Conservation (phyloP, 345 rosid genomes). For the Eucalyptus urophylla region DNA sequence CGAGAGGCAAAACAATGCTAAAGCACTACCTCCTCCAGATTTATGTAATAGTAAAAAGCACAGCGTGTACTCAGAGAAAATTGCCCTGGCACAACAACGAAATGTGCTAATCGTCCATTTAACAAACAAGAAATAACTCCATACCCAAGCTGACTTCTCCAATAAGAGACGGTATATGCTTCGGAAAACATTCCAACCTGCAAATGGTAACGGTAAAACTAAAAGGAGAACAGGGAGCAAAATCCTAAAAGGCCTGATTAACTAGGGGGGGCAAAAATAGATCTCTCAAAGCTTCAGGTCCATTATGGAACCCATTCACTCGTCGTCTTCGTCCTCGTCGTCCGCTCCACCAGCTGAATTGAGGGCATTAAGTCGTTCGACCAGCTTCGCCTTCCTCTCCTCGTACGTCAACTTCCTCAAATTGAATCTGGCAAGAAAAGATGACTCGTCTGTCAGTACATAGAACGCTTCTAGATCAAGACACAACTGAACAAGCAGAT, state of each 20-base stretch:
- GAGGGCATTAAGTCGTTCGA: slow-evolving; percentile 53
- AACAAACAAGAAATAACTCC: neutral
- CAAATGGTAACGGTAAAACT: neutral
- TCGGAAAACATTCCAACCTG: neutral
- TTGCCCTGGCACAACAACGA: neutral
- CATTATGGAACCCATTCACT: slow-evolving; percentile 1
- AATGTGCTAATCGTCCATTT: neutral
- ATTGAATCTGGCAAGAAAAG: slow-evolving; percentile 38
- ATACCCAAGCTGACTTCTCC: neutral
- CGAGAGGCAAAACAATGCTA: neutral
- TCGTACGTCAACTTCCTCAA: slow-evolving; percentile 77
- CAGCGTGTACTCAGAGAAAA: neutral
- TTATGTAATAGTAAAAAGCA: neutral
- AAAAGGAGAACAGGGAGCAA: neutral
- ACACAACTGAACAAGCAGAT: neutral
- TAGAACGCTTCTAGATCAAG: neutral
- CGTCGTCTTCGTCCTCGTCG: slow-evolving; percentile 39
- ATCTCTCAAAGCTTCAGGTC: neutral
- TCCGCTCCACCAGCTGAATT: slow-evolving; percentile 26
- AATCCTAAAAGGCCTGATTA: neutral
- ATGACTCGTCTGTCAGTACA: neutral
- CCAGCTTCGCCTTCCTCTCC: slow-evolving; percentile 64
- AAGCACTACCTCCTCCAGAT: neutral
- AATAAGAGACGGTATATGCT: neutral
- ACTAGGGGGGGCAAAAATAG: neutral